Base-by-base conservation (phyloP, 805 yeast genomes). In the Saccharomycopsis lassenensis region DNA sequence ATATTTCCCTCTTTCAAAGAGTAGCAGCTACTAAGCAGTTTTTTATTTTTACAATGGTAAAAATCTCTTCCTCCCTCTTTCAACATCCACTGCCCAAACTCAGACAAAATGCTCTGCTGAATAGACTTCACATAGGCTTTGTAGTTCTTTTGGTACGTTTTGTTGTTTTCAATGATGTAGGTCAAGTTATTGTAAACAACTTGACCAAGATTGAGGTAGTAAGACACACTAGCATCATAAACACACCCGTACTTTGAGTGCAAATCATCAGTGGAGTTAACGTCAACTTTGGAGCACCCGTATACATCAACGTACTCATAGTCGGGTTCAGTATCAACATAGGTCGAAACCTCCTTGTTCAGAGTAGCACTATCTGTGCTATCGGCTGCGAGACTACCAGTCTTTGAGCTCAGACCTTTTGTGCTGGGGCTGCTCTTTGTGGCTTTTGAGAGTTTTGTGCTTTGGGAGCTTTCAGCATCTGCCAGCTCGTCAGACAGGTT, bases 181-280 rank as follows among this genome's bases (percentile, higher is more conserved):
- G 45, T 38, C 4, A 41, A 24, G 34, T 41, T 41, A 3, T 14
- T 16, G 7, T 31, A 28, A 4, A 43, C 42, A 7, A 11, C 26
- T 7, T 29, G 18, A 10, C 45, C 45, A 15, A 25, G 29, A 14
- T 37, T 33, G 10, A 41, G 31, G 17, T 26, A 30, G 20, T 41
- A 41, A 16, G 30, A 15, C 2, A 31, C 45, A 25, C 19, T 20
- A 8, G 36, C 41, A 17, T 34, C 24, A 16, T 33, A 34, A 6
- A 22, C 14, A 24, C 45, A 41, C 10, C 45, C 45, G 21, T 39
- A 38, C n/a, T 23, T 24, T 12, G 35, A 32, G 4, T 21, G 20
- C 7, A 15, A 2, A 2, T 35, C 24, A 7, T 26, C 37, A 14
- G 27, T 31, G 23, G 35, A 19, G 15, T 27, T 33, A 19, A 16